Base-by-base conservation (phyloP, 23 red algal species). In the Gracilaria domingensis region DNA sequence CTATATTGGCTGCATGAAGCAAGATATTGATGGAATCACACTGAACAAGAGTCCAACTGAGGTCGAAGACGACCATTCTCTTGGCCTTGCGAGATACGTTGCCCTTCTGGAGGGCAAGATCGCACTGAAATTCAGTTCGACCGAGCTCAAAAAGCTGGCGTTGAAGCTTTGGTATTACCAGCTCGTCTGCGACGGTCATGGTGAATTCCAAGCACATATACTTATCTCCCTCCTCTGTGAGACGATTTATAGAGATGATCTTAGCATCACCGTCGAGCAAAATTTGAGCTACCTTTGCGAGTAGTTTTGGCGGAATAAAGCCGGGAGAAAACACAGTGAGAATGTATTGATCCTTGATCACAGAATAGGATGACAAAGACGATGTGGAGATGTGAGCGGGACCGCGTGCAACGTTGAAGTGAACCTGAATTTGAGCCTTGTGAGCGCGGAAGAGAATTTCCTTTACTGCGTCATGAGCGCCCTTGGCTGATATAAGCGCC, bases 1-100 rank as follows among this genome's bases (percentile, higher is more conserved):
- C 62, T 21, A 88, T 26, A 13, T 56, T 89, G n/a, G 93, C 93
- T 21, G 97, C 93, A 28, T 75, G 62, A 33, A 94, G 74, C 30
- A 99, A 56, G 17, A 95, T 66, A 24, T 99, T 89, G 29, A 95
- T 91, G 23, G 93, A 86, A 64, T 99, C 97, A 37, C 88, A 92
- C 50, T 93, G 87, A 36, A 99, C 82, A 12, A 99, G 73, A 54
- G 97, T 99, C 94, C 95, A 99, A 74, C 89, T 94, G 24, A 99
- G 93, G 73, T 99, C 97, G 64, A 99, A 99, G 4, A 96, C 97
- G 29, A 99, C 97, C 78, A 99, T 79, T 23, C 97, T 69, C 84
- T 99, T 99, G 45, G 97, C 90, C 30, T 90, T 93, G 25, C 90
- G 88, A 28, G 90, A 58, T 1, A 95, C 78, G 50, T 92, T 84